Evolutionary conservation across 1,284 basidiomycete species (phyloP), one percentile per base, ranked within the genome.

Genomic region (Heliocybe sulcata): DNA sequence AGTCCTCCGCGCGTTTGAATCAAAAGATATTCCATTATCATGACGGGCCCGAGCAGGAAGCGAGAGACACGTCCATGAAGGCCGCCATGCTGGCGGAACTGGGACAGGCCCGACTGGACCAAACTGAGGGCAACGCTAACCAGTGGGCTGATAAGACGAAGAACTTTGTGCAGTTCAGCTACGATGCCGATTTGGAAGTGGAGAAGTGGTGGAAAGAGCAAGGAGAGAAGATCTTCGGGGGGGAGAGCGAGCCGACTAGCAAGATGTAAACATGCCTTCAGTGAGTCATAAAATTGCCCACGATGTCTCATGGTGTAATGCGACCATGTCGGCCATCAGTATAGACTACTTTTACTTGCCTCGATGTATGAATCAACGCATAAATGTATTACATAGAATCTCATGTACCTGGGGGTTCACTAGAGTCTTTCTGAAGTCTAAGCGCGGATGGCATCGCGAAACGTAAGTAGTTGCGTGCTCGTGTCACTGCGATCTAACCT

Each of bases 1-100:
- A 75, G 49, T 60, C 64, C 45, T 73, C 67, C 59, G 70, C 75
- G 42, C 64, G 69, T n/a, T 65, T 68, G 25, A 76, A 79, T 58
- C 71, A 72, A 48, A 57, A 63, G 25, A 67, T 74, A 58, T 63
- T 76, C 56, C 72, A 69, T 35, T 54, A 73, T 6, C 70, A 72
- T 1, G 59, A 61, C 11, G 78, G 77, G 0, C 65, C 69, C 0
- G 64, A 66, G 50, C 77, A 77, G 57, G 64, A 71, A 50, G 58
- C 60, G 25, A 70, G 78, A 16, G 76, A 81, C 54, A 60, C 55
- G 4, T 61, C 63, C 31, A 60, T 80, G 45, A 67, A 68, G 23
- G 59, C 63, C 33, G 67, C 69, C 11, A 67, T 68, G 56, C 60
- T 56, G 4, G 55, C 45, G 29, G 54, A 55, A 52, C 26, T 26